These are phyloP conservation scores for Pyrenophora graminea DNA, from an alignment of 2,329 filamentous ascomycete species.

Conservation along the genomic window DNA sequence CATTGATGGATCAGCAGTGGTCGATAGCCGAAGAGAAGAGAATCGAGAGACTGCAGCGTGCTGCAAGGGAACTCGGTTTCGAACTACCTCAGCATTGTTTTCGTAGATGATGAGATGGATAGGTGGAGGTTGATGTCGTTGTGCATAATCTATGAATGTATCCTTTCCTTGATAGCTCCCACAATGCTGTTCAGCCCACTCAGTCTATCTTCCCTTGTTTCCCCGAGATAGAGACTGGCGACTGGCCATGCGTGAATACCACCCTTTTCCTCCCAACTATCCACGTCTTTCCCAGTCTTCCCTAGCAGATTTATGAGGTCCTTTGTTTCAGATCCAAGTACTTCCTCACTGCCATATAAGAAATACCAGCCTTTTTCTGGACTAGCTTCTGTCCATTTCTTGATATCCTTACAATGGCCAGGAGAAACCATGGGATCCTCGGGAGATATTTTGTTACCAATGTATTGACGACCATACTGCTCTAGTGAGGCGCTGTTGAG, in stretches of 20 bases:
- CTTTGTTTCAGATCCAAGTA: slow-evolving; percentile 72
- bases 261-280: slow-evolving; percentile 63
- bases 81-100: slow-evolving; percentile 11
- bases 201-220: slow-evolving; percentile 51
- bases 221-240: slow-evolving; percentile 62
- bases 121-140: background rate
- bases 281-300: slow-evolving; percentile 59
- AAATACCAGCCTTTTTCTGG: slow-evolving; percentile 71
- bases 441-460: slow-evolving; percentile 55
- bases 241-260: slow-evolving; percentile 85
- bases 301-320: slow-evolving; percentile 62
- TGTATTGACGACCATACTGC: slow-evolving; percentile 72
- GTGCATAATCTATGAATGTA: slow-evolving; percentile 19
- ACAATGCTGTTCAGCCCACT: slow-evolving; percentile 54
- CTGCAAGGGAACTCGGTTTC: slow-evolving; percentile 14
- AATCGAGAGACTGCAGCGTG: slow-evolving; percentile 7
- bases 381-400: slow-evolving; percentile 69
- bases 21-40: slow-evolving; percentile 4
- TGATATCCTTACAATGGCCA: slow-evolving; percentile 67
- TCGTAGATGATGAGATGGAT: slow-evolving; percentile 3
- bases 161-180: slow-evolving; percentile 37
- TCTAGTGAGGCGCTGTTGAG: slow-evolving; percentile 69
- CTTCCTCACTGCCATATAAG: slow-evolving; percentile 75
- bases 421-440: slow-evolving; percentile 69
- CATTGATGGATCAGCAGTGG: slow-evolving; percentile 2